Base-by-base conservation (phyloP, 768 basidiomycete species). In the Royoungia palumana region DNA sequence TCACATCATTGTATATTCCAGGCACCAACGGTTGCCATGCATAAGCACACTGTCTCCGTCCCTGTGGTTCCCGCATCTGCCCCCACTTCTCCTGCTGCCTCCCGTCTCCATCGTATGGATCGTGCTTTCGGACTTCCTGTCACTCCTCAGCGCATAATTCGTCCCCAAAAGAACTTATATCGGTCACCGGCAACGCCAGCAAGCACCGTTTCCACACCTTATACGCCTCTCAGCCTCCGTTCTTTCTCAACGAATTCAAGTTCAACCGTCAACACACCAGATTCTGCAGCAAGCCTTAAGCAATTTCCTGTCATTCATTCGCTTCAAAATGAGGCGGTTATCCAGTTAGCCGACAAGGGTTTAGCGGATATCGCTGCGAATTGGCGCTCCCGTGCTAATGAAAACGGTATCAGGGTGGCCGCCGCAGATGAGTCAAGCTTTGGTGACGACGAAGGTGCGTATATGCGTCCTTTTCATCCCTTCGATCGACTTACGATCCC, bases 361-460 rank as follows among this genome's bases (percentile, higher is more conserved):
- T 70, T 82, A 20, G 78, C 80, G 14, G 81, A 85, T 62, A 76
- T 82, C 34, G 77, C 83, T 5, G 75, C 77, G 28, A 87, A 79
- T 62, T 89, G 87, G 87, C 76, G 87, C 47, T 81, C 78, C 25
- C 74, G 85, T 42, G 83, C 85, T 43, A 81, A 72, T 49, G 82
- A 85, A 56, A 82, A 87, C 53, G 85, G 84, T 36, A 87, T 87
- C 50, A 83, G 77, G 64, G 82, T 86, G 44, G 71, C 78, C 22
- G 67, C 72, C 34, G 67, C 62, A 17, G 62, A 65, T 21, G 67
- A 72, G 2, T 66, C 73, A 10, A 67, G 65, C 51, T 70, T 66
- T 50, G 68, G 64, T 40, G 72, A 75, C 17, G 84, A 85, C 52
- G 78, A 80, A 56, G 69, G 77, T 77, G 44, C 34, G 63, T 68